Evolutionary conservation across 2,329 filamentous ascomycete genomes (phyloP), one percentile per base, ranked within the genome.

Genomic region (Lachnellula occidentalis): DNA sequence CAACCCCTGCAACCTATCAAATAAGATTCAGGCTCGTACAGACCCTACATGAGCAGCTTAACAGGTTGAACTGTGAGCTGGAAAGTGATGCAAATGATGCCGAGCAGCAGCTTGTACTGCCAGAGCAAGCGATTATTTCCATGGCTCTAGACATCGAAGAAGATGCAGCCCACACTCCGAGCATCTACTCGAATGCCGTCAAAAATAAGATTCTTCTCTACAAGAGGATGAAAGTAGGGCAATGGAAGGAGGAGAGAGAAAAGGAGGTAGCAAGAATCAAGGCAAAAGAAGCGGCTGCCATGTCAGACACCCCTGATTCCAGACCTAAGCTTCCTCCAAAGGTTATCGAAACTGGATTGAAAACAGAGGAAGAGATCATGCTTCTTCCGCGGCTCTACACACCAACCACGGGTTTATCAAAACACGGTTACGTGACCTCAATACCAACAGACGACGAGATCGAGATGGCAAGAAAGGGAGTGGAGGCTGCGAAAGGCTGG

Each of bases 101-200:
- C 6, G 78, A 80, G 19, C 73, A 76, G 42, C 72, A 74, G n/a
- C 73, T 88, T 2, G 65, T 84, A 15, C 69, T 90, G 46, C 80
- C 79, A 1, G 76, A 82, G 1, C 83, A 89, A 65, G 80, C 85
- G 45, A 75, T 92, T 21, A 86, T 91, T 58, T 81, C 79, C 61
- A 75, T 82, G 57, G 82, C 83, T 0, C 73, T 92, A 1, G 87
- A 92, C 61, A 83, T 92, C 57, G 95, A 99, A 72, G 85, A 95
- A 67, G 81, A 81, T 36, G 74, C 83, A 7, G 91, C 91, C 12
- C 82, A 85, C 15, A 86, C 86, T 56, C 73, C 79, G 1, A 72
- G 79, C 0, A 82, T 97, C 27, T 99, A 99, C 66, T 76, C 80
- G 7, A 96, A 95, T 64, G 76, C 91, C 24, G 83, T 97, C 69